Base-by-base conservation (phyloP, 2,329 filamentous ascomycete genomes). In the Colletotrichum agaves region DNA sequence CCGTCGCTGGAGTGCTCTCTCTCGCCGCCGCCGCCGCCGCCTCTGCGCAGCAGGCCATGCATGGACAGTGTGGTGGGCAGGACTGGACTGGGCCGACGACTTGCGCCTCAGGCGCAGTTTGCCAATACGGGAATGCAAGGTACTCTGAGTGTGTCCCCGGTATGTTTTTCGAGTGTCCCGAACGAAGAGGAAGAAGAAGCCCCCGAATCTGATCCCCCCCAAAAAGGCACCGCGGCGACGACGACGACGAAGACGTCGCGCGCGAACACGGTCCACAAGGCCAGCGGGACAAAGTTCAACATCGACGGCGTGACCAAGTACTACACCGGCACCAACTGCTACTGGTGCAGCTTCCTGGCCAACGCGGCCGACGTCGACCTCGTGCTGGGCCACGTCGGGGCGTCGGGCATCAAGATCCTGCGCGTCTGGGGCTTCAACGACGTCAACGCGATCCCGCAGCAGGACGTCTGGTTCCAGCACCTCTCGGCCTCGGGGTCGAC, bases 381-480 rank as follows among this genome's bases (percentile, higher is more conserved):
- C n/a, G 79, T 82, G 13, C 77, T 87, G 58, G 76, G 81, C 67
- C 81, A 87, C 72, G 74, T 89, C 15, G 73, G 78, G 56, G 70
- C 77, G 35, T 83, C 86, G 2, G 86, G 86, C 0, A 82, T 85
- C 67, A 87, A 86, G 75, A 84, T 89, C 63, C 77, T 88, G 8
- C 81, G 87, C n/a, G 79, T 88, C 63, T 88, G 87, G 87, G 87
- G 87, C 7, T 89, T 89, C 80, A 88, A 87, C 77, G 85, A 88
- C 69, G 85, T 87, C 23, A 86, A 78, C 11, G 71, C 77, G 0
- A 70, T 77, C 37, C 79, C 79, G 2, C 27, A 63, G 49, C 57
- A 52, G 68, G 31, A 76, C 71, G 43, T 79, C 76, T 46, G 67
- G 78, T 88, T 84, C 78, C 85, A 88, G 72, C 78, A 80, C 55